Conservation (phyloP, 2,329 filamentous ascomycete genomes). For the Trichoderma sp. region DNA sequence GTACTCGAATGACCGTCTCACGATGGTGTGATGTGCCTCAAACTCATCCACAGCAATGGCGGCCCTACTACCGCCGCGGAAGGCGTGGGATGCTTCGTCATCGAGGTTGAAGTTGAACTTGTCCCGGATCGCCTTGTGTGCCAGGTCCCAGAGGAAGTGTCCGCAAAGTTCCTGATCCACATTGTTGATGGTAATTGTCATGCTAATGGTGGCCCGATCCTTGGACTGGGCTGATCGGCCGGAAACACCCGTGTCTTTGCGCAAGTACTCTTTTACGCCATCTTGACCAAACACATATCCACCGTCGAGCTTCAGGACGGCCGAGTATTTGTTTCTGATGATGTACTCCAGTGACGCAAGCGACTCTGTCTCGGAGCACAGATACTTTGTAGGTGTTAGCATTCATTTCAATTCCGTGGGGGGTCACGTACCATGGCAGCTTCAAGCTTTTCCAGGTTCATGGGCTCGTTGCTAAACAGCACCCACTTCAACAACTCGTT, state of each 20-base stretch:
- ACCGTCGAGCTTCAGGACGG: conserved; percentile 1
- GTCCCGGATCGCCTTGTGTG: conserved; percentile 6
- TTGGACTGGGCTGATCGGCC: not conserved
- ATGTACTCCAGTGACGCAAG: conserved; percentile 2
- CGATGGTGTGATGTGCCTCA: not conserved
- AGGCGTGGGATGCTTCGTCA: conserved; percentile 1
- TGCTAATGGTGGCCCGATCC: conserved; percentile 2
- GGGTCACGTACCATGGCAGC: not conserved
- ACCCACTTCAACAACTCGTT: conserved; percentile 11
- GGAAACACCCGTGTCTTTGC: not conserved
- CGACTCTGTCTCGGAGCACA: not conserved
- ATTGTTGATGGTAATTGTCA: conserved; percentile 13
- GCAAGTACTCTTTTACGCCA: conserved; percentile 1
- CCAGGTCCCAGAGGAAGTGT: conserved; percentile 5
- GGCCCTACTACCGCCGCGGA: not conserved
- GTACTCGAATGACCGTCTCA: not conserved
- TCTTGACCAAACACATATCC: conserved; percentile 5
- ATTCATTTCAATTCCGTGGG: too few species aligned
- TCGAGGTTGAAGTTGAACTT: conserved; percentile 13
- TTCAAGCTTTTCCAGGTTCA: conserved; percentile 7
- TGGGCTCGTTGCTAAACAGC: not conserved
- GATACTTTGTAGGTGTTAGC: not conserved
- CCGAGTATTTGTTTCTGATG: conserved; percentile 3
- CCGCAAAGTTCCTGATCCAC: conserved; percentile 10
- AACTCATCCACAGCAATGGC: not conserved